Evolutionary conservation across 2,329 filamentous ascomycete genomes (phyloP), one percentile per base, ranked within the genome.

Genomic region (Colletotrichum tropicale): DNA sequence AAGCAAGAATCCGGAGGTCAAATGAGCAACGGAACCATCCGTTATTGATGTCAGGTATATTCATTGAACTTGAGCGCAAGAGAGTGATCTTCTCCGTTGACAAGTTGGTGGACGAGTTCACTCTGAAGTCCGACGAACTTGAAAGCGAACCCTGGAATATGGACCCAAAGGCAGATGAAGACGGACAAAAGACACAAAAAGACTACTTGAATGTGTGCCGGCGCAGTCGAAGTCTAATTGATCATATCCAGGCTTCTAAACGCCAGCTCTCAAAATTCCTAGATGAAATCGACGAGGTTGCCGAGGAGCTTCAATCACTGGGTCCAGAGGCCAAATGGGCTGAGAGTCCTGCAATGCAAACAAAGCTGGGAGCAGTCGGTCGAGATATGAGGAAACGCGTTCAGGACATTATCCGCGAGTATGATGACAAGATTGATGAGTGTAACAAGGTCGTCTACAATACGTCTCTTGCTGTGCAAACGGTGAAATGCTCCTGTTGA

Each of bases 381-480:
- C n/a, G 9, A 5, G 12, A 32, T 21, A 73, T 73, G 71, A 74
- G 12, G 32, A 70, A n/a, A 2, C 34, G 76, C 9, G 62, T 81
- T 0, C 70, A 78, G 18, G 81, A 82, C 16, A 76, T 81, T 18
- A 61, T 80, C 10, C 66, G 77, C 7, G 81, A 82, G 34, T 81
- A 81, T n/a, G 79, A 82, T 5, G 78, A 79, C 26, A 81, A 80
- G 58, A 80, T 82, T 12, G 76, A 78, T 18, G 79, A 80, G 30
- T 82, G 80, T 10, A 71, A 81, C n/a, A 80, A 77, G 52, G 79
- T 81, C 8, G 75, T 80, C 12, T 77, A 77, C 21, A 79, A 80
- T 48, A 80, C 79, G 12, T 77, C 78, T 8, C 77, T 82, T 3
- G 80, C 81, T 4, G 78, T 80, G 70, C 81, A 82, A 64, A 80